Evolutionary conservation across 2,329 filamentous ascomycete genomes (phyloP).

Genomic region (Paraphoma chrysanthemicola): DNA sequence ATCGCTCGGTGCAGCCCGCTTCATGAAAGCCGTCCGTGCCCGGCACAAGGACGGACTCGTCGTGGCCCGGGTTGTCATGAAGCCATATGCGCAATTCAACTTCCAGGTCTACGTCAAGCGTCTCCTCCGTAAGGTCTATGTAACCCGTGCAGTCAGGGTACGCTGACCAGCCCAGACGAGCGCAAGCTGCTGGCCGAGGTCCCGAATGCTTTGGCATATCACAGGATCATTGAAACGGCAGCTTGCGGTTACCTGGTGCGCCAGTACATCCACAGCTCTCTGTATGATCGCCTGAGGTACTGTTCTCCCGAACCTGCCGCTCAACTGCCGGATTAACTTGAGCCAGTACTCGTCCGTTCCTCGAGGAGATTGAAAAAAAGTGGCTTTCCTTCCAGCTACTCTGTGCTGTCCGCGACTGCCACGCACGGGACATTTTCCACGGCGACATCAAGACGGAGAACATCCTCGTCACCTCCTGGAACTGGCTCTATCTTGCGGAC

Average conservation of each 20-base stretch:
- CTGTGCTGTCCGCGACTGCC: slow-evolving; percentile 90
- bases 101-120: slow-evolving; percentile 79
- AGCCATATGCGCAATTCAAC: slow-evolving; percentile 83
- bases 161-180: slow-evolving; percentile 65
- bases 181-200: slow-evolving; percentile 79
- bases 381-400: slow-evolving; percentile 97
- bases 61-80: slow-evolving; percentile 92
- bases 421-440: slow-evolving; percentile 87
- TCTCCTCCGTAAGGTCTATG: slow-evolving; percentile 69
- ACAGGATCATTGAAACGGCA: slow-evolving; percentile 88
- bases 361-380: slow-evolving; percentile 98
- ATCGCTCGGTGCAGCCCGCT: slow-evolving; percentile 87
- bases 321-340: slow-evolving; percentile 26
- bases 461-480: slow-evolving; percentile 96
- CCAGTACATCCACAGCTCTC: slow-evolving; percentile 93
- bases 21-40: slow-evolving; percentile 96
- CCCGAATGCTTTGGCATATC: slow-evolving; percentile 89
- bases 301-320: background rate
- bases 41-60: slow-evolving; percentile 89
- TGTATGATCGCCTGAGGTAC: slow-evolving; percentile 87
- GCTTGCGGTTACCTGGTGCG: slow-evolving; percentile 92
- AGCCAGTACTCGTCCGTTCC: slow-evolving; percentile 85
- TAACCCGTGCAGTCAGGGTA: background rate
- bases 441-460: slow-evolving; percentile 99
- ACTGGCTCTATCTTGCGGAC: slow-evolving; percentile 98